A percentile compares a stretch with the other conserved stretches of the same genome.
Evolutionary conservation across 2,329 filamentous ascomycete species (phyloP).

Genomic region (Penicillium sp.): DNA sequence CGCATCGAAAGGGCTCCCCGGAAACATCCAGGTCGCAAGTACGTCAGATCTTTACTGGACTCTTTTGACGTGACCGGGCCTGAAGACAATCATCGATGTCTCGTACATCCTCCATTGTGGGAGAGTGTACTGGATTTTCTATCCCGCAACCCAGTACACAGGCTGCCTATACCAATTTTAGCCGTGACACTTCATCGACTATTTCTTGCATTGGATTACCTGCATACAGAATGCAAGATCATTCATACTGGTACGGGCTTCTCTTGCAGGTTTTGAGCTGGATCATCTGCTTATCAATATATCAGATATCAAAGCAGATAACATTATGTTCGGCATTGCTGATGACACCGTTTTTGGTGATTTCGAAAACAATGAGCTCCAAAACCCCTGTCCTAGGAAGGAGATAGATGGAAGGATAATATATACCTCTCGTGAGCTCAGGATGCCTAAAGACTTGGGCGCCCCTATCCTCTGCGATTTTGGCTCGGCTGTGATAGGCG

Average conservation of each 20-base stretch:
- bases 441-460: slow-evolving; percentile 34
- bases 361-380: slow-evolving; percentile 46
- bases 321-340: slow-evolving; percentile 48
- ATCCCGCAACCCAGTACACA: slow-evolving; percentile 41
- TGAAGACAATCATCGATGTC: slow-evolving; percentile 35
- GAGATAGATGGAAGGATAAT: slow-evolving; percentile 43
- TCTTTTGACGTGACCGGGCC: slow-evolving; percentile 35
- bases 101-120: slow-evolving; percentile 47
- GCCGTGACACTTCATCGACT: slow-evolving; percentile 13
- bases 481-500: slow-evolving; percentile 47
- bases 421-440: slow-evolving; percentile 47
- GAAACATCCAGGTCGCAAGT: slow-evolving; percentile 31
- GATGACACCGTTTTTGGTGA: slow-evolving; percentile 45
- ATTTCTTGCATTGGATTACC: slow-evolving; percentile 18
- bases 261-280: neutral
- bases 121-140: slow-evolving; percentile 46
- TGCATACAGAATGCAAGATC: slow-evolving; percentile 17
- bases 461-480: slow-evolving; percentile 53
- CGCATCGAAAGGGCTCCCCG: slow-evolving; percentile 32
- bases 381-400: slow-evolving; percentile 47
- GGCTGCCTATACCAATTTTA: slow-evolving; percentile 28
- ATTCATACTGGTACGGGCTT: slow-evolving; percentile 6
- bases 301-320: slow-evolving; percentile 50
- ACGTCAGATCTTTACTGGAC: slow-evolving; percentile 29
- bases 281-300: neutral